phyloP scores from a whole-genome alignment of 1,139 yeast genomes.

The Hanseniaspora sp. region DNA sequence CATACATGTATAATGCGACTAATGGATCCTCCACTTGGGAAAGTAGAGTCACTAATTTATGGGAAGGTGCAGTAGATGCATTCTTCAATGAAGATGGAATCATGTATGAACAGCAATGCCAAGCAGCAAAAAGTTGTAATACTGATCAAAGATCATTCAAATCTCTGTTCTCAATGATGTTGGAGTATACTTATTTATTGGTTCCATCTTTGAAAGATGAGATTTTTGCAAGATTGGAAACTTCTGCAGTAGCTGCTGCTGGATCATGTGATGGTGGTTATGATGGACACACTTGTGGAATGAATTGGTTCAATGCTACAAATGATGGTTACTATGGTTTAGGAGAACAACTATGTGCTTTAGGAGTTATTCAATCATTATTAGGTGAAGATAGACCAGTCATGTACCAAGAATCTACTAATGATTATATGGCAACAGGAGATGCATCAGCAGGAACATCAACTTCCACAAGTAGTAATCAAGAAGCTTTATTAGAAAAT shows the following conservation, averaged over 20 bases:
- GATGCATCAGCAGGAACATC: slow-evolving; percentile 37
- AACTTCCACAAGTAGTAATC: slow-evolving; percentile 25
- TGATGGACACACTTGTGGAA: slow-evolving; percentile 71
- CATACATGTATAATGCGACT: slow-evolving; percentile 49
- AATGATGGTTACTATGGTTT: slow-evolving; percentile 64
- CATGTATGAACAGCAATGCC: slow-evolving; percentile 52
- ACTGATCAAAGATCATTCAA: slow-evolving; percentile 55
- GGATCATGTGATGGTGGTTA: slow-evolving; percentile 59
- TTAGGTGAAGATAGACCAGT: slow-evolving; percentile 33
- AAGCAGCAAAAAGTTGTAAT: slow-evolving; percentile 38
- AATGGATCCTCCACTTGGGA: slow-evolving; percentile 42
- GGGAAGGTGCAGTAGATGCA: slow-evolving; percentile 37
- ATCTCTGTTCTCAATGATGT: slow-evolving; percentile 46
- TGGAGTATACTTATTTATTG: slow-evolving; percentile 40
- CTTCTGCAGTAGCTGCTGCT: slow-evolving; percentile 58
- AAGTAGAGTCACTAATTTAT: slow-evolving; percentile 36
- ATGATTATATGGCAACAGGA: slow-evolving; percentile 42
- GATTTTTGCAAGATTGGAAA: slow-evolving; percentile 34
- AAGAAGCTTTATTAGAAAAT: slow-evolving; percentile 30
- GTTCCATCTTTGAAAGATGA: slow-evolving; percentile 39
- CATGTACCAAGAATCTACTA: slow-evolving; percentile 33
- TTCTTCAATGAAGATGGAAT: slow-evolving; percentile 36
- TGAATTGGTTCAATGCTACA: slow-evolving; percentile 42
- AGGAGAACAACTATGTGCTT: slow-evolving; percentile 69
- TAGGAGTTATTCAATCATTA: slow-evolving; percentile 50